Percentiles rank a stretch among this genome's conserved stretches.
Evolutionary conservation across 352 stramenopile genomes (phyloP).

Genomic region (Globisporangium ultimum): DNA sequence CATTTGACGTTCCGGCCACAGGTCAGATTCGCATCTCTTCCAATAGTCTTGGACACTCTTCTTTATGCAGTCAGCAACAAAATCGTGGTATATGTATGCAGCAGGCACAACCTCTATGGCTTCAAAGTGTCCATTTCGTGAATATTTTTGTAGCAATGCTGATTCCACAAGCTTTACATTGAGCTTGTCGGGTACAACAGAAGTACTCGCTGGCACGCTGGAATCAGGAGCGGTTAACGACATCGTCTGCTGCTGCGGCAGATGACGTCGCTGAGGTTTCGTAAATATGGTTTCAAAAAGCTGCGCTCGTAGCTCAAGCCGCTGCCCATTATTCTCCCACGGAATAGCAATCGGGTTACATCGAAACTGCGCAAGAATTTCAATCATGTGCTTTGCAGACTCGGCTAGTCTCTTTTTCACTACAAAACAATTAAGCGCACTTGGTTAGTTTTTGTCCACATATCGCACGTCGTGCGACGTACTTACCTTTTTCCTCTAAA

Average conservation of each 20-base stretch:
- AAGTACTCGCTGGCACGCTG: neutral
- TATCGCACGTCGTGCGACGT: neutral
- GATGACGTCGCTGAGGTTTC: constrained; percentile 36
- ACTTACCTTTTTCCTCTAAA: constrained; percentile 65
- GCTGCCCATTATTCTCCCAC: constrained; percentile 49
- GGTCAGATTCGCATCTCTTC: constrained; percentile 33
- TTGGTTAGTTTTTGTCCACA: neutral
- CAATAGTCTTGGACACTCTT: constrained; percentile 36
- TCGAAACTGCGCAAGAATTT: constrained; percentile 53
- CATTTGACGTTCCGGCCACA: constrained; percentile 55
- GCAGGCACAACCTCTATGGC: constrained; percentile 37
- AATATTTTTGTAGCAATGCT: constrained; percentile 73
- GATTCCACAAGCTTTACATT: constrained; percentile 47
- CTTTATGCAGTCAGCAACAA: constrained; percentile 48
- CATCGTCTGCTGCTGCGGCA: constrained; percentile 14
- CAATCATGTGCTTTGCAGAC: constrained; percentile 71
- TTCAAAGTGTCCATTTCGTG: constrained; percentile 76
- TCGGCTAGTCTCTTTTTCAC: constrained; percentile 68
- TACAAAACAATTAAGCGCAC: constrained; percentile 11
- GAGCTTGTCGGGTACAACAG: constrained; percentile 33
- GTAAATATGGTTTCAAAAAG: constrained; percentile 67
- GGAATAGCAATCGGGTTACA: constrained; percentile 46
- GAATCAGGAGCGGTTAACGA: constrained; percentile 7
- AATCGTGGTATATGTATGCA: constrained; percentile 58
- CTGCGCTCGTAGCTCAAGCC: constrained; percentile 40